Conservation (phyloP, 2,329 filamentous ascomycete genomes). For the Gliomastix tumulicola region DNA sequence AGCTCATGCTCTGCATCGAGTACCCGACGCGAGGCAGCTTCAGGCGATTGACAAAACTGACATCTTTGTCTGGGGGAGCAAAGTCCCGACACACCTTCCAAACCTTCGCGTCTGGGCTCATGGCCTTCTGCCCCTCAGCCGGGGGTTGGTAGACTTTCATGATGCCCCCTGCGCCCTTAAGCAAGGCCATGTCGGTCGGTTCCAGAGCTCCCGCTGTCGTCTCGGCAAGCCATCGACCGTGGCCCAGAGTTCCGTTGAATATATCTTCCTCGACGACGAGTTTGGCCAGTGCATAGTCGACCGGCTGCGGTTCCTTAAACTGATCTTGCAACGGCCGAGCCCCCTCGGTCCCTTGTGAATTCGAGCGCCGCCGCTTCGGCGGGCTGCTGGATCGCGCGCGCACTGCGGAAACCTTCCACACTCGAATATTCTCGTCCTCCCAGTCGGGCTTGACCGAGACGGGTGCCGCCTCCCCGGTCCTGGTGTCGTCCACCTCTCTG, state of each 20-base stretch:
- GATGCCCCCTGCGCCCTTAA: slow-evolving; percentile 25
- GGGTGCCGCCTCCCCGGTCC: no score
- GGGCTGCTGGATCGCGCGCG: slow-evolving; percentile 21
- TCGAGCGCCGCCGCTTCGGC: slow-evolving; percentile 21
- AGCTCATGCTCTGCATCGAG: slow-evolving; percentile 67
- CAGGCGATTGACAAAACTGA: slow-evolving; percentile 10
- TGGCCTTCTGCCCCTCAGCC: background rate
- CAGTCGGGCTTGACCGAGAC: slow-evolving; percentile 52
- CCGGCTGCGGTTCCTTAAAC: slow-evolving; percentile 8
- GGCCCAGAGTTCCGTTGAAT: slow-evolving; percentile 20
- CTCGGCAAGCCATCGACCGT: background rate
- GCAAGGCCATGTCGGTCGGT: slow-evolving; percentile 37
- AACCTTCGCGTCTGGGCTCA: background rate
- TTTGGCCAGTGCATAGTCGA: slow-evolving; percentile 19
- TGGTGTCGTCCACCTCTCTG: slow-evolving; percentile 16
- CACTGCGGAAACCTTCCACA: slow-evolving; percentile 67
- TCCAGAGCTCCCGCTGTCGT: slow-evolving; percentile 10
- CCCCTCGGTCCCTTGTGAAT: background rate
- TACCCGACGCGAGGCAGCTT: slow-evolving; percentile 62
- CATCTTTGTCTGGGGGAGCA: no score
- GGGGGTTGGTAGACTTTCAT: background rate
- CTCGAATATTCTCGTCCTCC: slow-evolving; percentile 67
- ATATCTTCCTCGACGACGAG: slow-evolving; percentile 24
- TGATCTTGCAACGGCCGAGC: no score
- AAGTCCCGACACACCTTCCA: no score